These are phyloP conservation scores for Hypoxylon sp. DNA, from an alignment of 2,329 filamentous ascomycete genomes.

Conservation along the genomic window DNA sequence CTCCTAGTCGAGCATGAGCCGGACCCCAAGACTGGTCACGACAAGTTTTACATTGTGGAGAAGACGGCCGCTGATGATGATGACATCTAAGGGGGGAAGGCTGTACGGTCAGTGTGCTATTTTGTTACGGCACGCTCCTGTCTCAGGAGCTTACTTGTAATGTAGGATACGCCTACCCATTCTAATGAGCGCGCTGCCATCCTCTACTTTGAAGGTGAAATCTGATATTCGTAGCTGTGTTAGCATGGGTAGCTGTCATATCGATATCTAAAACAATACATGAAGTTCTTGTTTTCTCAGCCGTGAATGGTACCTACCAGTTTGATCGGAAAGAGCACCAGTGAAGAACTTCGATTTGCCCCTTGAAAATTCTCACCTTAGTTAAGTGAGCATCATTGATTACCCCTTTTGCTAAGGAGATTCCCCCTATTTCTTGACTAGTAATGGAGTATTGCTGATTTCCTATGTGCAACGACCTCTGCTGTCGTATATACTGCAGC, in stretches of 20 bases:
- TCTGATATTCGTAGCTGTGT: background rate
- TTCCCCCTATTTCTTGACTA: background rate
- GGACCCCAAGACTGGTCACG: slow-evolving; percentile 47
- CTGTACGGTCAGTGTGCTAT: background rate
- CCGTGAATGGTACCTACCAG: too few relatives aligned
- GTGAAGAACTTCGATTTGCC: too few relatives aligned
- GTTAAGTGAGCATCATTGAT: background rate
- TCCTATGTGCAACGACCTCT: background rate
- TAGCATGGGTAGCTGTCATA: background rate
- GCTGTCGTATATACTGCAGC: background rate
- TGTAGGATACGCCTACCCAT: background rate
- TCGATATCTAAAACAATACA: background rate
- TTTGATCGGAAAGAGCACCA: too few relatives aligned
- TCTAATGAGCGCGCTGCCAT: background rate
- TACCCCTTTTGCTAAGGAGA: background rate
- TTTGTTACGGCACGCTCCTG: background rate
- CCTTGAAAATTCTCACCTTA: background rate
- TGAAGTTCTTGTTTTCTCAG: background rate
- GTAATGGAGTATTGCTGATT: background rate
- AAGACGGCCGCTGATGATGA: slow-evolving; percentile 52
- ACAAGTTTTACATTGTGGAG: slow-evolving; percentile 52
- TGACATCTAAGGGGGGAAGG: slow-evolving; percentile 42
- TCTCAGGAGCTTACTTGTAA: background rate
- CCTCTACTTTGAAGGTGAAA: background rate
- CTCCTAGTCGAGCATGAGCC: slow-evolving; percentile 50